These are phyloP conservation scores for Heteromeles arbutifolia DNA, from an alignment of 306 rosid species.

Conservation along the genomic window DNA sequence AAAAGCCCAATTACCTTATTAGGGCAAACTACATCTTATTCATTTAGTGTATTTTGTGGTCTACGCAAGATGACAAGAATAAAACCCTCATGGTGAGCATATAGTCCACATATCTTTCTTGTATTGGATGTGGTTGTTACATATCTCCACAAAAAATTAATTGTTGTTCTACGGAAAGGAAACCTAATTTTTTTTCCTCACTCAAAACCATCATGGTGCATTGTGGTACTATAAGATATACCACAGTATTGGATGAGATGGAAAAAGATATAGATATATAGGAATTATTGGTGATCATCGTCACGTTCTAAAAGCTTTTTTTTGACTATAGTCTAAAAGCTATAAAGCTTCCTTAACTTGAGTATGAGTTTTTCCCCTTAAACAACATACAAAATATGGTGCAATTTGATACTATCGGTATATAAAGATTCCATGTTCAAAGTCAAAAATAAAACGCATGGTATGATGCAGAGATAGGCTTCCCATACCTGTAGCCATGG, in stretches of 20 bases:
- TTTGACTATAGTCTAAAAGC: background rate
- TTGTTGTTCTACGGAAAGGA: background rate
- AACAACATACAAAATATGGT: background rate
- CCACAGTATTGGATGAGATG: background rate
- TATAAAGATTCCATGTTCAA: slow-evolving; percentile 16
- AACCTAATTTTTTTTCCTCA: background rate
- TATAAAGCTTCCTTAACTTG: background rate
- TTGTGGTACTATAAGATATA: background rate
- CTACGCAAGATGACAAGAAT: too few relatives aligned
- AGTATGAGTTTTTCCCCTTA: background rate
- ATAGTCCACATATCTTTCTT: too few relatives aligned
- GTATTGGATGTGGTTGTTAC: too few relatives aligned
- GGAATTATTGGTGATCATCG: background rate
- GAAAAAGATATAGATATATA: background rate
- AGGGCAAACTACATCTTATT: too few relatives aligned
- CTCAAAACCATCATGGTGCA: background rate
- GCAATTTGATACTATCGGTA: too few relatives aligned
- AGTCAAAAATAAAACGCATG: slow-evolving; percentile 14
- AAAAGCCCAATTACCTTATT: too few relatives aligned
- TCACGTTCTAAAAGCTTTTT: background rate
- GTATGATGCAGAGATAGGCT: slow-evolving; percentile 13
- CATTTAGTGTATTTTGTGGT: too few relatives aligned
- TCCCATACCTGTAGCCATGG: slow-evolving; percentile 14
- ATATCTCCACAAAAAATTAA: background rate
- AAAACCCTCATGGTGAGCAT: too few relatives aligned